Base-by-base conservation (phyloP, 768 basidiomycete genomes). In the Pleurotus eryngii region DNA sequence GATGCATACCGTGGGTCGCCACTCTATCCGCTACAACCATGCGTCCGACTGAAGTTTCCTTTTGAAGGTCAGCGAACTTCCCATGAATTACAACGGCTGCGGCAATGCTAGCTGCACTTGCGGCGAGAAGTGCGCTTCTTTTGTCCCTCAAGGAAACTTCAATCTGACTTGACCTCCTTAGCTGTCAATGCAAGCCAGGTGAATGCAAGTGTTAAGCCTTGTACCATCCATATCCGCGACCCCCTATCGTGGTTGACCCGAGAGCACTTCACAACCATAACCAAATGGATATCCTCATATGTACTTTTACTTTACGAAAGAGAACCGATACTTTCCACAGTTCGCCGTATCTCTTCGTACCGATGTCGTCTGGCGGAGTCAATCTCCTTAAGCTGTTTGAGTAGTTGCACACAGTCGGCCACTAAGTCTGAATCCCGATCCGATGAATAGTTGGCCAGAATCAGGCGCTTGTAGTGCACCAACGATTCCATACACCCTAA, bases 401-500 rank as follows among this genome's bases (percentile, higher is more conserved):
- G 76, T 42, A 90, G 71, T n/a, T 68, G 58, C 1, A 76, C 61
- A 65, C 86, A 84, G 14, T 82, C 80, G 12, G 72, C 64, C 24
- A 61, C 70, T 58, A 83, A 61, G n/a, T 64, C 65, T 8, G 12
- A 1, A 51, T 61, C n/a, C 20, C 74, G 60, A 1, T 63, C 59
- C 8, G 68, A 62, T 2, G 72, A 55, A 60, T 82, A 74, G 30
- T 82, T 76, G 54, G 69, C 71, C n/a, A 89, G 59, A 24, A 93
- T 70, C n/a, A 93, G 70, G 24, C 75, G 77, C 65, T 87, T 87
- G 72, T 97, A 97, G 64, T 90, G 82, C 1, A 94, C 86, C 38
- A 97, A 78, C 0, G 92, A 92, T 64, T 96, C 94, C 80, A 98
- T 86, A 67, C 94, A 96, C 95, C 95, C 95, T 97, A 59, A 15